These are phyloP conservation scores for Bipolaris zeicola DNA, from an alignment of 2,329 filamentous ascomycete species.

Conservation along the genomic window DNA sequence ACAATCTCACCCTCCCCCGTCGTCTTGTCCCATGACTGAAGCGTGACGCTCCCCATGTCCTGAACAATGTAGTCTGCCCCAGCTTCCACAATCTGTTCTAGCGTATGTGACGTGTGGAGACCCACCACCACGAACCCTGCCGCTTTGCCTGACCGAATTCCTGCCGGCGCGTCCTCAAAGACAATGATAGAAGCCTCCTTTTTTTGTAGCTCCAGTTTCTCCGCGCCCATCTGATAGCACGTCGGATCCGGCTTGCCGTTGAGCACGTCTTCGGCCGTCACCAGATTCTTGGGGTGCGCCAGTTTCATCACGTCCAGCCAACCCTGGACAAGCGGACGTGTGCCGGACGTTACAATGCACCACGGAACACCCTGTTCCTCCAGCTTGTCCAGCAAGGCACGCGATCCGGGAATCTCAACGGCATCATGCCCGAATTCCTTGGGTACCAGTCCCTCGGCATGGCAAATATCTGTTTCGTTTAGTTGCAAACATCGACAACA, in stretches of 20 bases:
- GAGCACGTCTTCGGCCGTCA: constrained; percentile 57
- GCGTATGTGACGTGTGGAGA: constrained; percentile 81
- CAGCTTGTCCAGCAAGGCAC: constrained; percentile 70
- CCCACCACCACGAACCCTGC: constrained; percentile 85
- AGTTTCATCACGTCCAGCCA: constrained; percentile 58
- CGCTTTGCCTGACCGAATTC: constrained; percentile 80
- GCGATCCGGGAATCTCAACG: constrained; percentile 82
- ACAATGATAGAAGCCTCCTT: constrained; percentile 66
- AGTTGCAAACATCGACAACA: not conserved
- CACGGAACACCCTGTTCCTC: constrained; percentile 69
- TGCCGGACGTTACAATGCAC: constrained; percentile 73
- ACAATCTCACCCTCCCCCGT: constrained; percentile 69
- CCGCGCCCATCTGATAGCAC: constrained; percentile 54
- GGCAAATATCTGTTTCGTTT: constrained; percentile 68
- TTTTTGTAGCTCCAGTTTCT: constrained; percentile 49
- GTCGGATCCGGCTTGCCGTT: constrained; percentile 58
- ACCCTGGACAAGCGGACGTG: constrained; percentile 54
- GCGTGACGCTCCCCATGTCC: constrained; percentile 75
- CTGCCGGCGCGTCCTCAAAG: constrained; percentile 86
- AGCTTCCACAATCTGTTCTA: constrained; percentile 72
- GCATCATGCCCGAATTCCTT: constrained; percentile 77
- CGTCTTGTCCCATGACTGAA: constrained; percentile 61
- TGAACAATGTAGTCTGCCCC: constrained; percentile 87
- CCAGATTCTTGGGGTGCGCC: constrained; percentile 53
- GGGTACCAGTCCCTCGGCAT: constrained; percentile 79